Evolutionary conservation across 2,329 filamentous ascomycete genomes (phyloP).

Genomic region (Emmonsia crescens): DNA sequence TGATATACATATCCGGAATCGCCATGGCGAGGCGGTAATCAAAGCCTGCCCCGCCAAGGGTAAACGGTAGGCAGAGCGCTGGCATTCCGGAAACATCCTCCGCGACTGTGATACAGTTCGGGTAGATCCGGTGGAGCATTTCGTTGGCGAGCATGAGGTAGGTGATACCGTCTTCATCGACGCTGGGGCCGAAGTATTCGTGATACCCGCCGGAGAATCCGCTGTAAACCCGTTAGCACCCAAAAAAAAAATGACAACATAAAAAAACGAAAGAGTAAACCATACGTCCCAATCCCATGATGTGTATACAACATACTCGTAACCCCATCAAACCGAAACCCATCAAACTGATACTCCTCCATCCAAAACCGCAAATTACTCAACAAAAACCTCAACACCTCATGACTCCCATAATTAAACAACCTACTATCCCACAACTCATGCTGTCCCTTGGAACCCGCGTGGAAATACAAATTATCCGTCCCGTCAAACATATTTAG

Average conservation of each 20-base stretch:
- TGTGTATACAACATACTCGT: constrained; percentile 97
- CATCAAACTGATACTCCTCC: constrained; percentile 95
- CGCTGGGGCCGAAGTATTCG: constrained; percentile 83
- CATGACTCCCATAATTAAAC: constrained; percentile 94
- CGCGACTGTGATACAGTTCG: constrained; percentile 78
- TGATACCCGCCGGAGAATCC: constrained; percentile 97
- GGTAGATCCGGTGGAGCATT: constrained; percentile 84
- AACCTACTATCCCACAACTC: constrained; percentile 92
- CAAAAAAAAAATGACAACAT: not conserved
- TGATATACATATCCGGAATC: constrained; percentile 98
- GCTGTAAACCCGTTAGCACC: constrained; percentile 33
- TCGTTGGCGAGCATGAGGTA: constrained; percentile 97
- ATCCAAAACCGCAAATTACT: constrained; percentile 98
- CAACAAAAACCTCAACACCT: constrained; percentile 88
- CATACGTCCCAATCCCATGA: constrained; percentile 92
- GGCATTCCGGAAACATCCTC: constrained; percentile 99
- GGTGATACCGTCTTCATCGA: constrained; percentile 86
- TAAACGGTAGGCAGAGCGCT: constrained; percentile 76
- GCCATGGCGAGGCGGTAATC: constrained; percentile 98
- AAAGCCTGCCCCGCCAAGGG: constrained; percentile 84
- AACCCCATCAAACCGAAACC: constrained; percentile 95
- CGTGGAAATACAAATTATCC: constrained; percentile 93
- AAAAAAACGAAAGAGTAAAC: constrained; percentile 12
- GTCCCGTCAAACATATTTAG: constrained; percentile 93
- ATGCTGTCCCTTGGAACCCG: constrained; percentile 70